These are phyloP conservation scores for Daedalea quercina DNA, from an alignment of 768 basidiomycete species.

Conservation along the genomic window DNA sequence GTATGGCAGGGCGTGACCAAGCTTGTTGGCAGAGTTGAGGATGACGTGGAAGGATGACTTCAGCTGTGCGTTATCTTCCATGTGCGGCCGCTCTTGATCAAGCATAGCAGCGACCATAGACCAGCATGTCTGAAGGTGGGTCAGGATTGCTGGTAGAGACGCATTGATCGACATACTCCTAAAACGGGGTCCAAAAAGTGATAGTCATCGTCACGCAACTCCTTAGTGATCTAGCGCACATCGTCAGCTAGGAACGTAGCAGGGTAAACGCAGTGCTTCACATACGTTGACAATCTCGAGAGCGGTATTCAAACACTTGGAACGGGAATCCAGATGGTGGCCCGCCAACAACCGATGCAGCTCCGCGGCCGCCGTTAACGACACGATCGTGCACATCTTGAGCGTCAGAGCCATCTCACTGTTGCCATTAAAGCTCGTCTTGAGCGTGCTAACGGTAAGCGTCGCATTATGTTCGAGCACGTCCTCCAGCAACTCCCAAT, in stretches of 20 bases:
- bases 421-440: conserved; percentile 14
- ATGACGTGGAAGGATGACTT: conserved; percentile 8
- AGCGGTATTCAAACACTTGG: conserved; percentile 14
- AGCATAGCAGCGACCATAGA: conserved; percentile 17
- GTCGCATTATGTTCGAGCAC: conserved; percentile 12
- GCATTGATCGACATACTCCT: conserved; percentile 9
- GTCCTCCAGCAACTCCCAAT: conserved; percentile 20
- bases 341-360: conserved; percentile 17
- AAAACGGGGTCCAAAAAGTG: conserved; percentile 18
- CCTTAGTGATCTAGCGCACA: conserved; percentile 9
- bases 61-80: conserved; percentile 1
- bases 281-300: conserved; percentile 15
- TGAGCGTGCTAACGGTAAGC: conserved; percentile 16
- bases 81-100: conserved; percentile 5
- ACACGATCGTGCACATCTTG: conserved; percentile 19
- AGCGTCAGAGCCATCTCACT: conserved; percentile 13
- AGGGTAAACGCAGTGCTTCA: not conserved
- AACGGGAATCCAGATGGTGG: conserved; percentile 16
- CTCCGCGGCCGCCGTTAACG: conserved; percentile 17
- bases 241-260: not conserved
- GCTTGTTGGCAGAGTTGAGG: conserved; percentile 11
- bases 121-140: conserved; percentile 14
- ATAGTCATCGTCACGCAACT: conserved; percentile 19
- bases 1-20: conserved; percentile 13
- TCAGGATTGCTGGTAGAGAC: not conserved